Evolutionary conservation across 768 basidiomycete species (phyloP).

Genomic region (Crucibulum laeve): DNA sequence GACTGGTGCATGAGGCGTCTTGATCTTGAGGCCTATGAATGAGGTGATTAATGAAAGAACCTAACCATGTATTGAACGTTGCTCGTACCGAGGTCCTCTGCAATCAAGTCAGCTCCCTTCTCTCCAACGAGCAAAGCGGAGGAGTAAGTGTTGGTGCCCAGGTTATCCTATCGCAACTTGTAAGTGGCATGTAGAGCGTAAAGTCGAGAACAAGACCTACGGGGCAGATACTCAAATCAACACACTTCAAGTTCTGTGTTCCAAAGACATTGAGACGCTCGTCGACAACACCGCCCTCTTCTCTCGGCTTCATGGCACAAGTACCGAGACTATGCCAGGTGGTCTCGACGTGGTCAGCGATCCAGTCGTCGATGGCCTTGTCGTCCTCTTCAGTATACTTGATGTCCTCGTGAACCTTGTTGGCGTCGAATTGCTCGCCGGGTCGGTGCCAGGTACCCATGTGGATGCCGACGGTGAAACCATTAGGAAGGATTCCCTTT

Average conservation of each 20-base stretch:
- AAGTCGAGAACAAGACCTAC: conserved; percentile 26
- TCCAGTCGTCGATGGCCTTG: conserved; percentile 69
- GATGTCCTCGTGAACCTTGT: conserved; percentile 61
- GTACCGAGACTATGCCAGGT: conserved; percentile 73
- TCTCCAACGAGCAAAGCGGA: conserved; percentile 67
- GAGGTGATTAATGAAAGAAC: background rate
- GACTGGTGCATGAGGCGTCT: conserved; percentile 60
- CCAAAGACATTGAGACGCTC: conserved; percentile 58
- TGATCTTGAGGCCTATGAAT: conserved; percentile 56
- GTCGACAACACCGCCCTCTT: conserved; percentile 65
- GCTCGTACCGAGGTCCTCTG: conserved; percentile 56
- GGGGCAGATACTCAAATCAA: conserved; percentile 70
- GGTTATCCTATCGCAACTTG: conserved; percentile 46
- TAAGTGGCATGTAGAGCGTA: background rate
- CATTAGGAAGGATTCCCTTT: conserved; percentile 54
- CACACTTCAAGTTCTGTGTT: conserved; percentile 62
- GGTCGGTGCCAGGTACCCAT: conserved; percentile 71
- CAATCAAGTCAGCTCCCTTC: conserved; percentile 59
- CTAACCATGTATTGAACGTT: background rate
- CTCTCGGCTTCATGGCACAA: conserved; percentile 65
- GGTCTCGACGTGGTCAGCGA: conserved; percentile 69
- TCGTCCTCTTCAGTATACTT: conserved; percentile 66
- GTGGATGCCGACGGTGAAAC: conserved; percentile 65
- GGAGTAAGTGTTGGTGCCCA: conserved; percentile 72
- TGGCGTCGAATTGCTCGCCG: conserved; percentile 45